Evolutionary conservation across 805 yeast genomes (phyloP), one percentile per base, ranked within the genome.

Genomic region (Candida namnaoensis): DNA sequence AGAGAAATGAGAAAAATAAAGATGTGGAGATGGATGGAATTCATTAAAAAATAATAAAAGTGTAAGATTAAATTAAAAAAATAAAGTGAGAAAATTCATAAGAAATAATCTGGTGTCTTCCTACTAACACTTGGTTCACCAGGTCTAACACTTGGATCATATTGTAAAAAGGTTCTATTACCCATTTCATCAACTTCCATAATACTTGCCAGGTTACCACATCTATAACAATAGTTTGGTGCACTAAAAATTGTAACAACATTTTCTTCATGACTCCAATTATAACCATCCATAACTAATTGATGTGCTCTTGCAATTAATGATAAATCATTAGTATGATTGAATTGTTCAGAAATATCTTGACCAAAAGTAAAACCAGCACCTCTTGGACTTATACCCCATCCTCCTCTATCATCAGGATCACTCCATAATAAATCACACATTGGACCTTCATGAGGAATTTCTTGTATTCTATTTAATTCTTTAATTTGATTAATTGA

Each of bases 361-460:
- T 83, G 95, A 54, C 97, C 97, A 76, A 90, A 90, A 57, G 96
- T 87, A 81, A 85, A 90, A 63, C 97, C 97, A 47, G 97, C 97
- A 71, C 96, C 96, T 77, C 97, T 80, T 64, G 96, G 96, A 58
- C 93, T 82, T 51, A 90, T 86, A 48, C 96, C 96, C 97, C 97
- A 90, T 54, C 96, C 96, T 53, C 95, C 96, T 60, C 96, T 74
- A 64, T 90, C 96, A 62, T 90, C 97, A 27, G 97, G 97, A 64
- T 90, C 97, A 4, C 95, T 86, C 97, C 97, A 90, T 51, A 90
- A 70, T 54, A 90, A 71, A 62, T 90, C 97, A 67, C 96, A 90
- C 96, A 90, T 88, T 47, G 96, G 95, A 36, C 97, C 97, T 62
- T 90, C 96, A 58, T 88, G 97, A 35, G 97, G 97, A 38, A 90